Evolutionary conservation across 306 rosid genomes (phyloP).

Genomic region (Chamaecrista fasciculata): DNA sequence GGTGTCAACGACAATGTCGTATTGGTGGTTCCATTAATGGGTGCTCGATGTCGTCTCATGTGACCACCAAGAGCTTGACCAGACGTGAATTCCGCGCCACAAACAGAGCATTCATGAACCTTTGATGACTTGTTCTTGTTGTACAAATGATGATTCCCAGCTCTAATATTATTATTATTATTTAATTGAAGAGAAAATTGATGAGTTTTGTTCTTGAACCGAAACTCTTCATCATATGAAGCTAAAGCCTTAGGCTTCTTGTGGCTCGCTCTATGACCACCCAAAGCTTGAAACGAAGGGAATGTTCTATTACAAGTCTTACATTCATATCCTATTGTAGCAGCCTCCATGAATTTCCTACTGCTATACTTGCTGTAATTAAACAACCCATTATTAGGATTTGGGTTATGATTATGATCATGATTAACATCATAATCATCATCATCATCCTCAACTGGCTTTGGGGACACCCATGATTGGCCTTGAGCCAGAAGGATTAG

Average conservation of each 20-base stretch:
- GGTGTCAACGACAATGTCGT: constrained; percentile 60
- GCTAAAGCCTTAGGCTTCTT: constrained; percentile 62
- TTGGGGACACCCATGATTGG: constrained; percentile 42
- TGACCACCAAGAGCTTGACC: constrained; percentile 94
- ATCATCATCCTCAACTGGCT: constrained; percentile 25
- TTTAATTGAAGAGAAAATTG: constrained; percentile 51
- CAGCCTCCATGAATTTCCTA: constrained; percentile 59
- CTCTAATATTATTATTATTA: constrained; percentile 11
- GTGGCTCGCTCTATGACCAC: constrained; percentile 90
- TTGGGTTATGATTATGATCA: too few relatives aligned
- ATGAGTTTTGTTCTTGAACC: constrained; percentile 33
- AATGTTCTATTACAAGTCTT: constrained; percentile 76
- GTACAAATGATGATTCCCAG: constrained; percentile 38
- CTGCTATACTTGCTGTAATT: constrained; percentile 44
- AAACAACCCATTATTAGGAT: too few relatives aligned
- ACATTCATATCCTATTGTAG: constrained; percentile 54
- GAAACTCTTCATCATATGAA: constrained; percentile 47
- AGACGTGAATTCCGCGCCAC: constrained; percentile 80
- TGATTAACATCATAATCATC: background rate
- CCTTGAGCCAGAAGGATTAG: constrained; percentile 83
- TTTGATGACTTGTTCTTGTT: constrained; percentile 50
- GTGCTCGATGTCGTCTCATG: constrained; percentile 75
- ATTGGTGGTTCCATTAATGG: constrained; percentile 31
- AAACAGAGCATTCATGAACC: constrained; percentile 77
- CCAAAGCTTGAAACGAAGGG: constrained; percentile 86